Percentiles rank a stretch among this genome's conserved stretches.
These are phyloP conservation scores for Phytopythium oedochilum DNA, from an alignment of 352 stramenopile species.

Conservation along the genomic window DNA sequence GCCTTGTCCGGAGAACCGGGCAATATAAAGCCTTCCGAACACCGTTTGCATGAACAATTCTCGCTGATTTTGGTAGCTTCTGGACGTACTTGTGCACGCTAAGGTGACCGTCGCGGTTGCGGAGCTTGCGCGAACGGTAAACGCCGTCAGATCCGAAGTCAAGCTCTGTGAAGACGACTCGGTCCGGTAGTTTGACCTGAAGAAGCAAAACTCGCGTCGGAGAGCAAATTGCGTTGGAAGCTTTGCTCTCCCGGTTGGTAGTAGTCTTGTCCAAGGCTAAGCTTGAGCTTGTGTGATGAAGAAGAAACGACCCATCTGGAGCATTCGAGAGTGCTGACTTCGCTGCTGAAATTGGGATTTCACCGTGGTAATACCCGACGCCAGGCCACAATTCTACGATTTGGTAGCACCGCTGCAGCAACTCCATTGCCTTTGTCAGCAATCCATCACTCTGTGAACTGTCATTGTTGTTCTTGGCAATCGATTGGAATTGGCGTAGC, in stretches of 20 bases:
- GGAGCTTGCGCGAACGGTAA: slow-evolving; percentile 37
- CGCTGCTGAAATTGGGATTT: slow-evolving; percentile 18
- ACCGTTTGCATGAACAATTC: slow-evolving; percentile 25
- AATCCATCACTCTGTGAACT: not conserved
- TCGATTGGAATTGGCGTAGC: slow-evolving; percentile 9
- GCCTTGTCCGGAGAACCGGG: slow-evolving; percentile 12
- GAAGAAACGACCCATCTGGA: slow-evolving; percentile 37
- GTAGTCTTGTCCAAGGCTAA: not conserved
- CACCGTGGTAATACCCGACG: slow-evolving; percentile 54
- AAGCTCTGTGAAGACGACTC: slow-evolving; percentile 33
- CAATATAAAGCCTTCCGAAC: slow-evolving; percentile 22
- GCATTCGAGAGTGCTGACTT: slow-evolving; percentile 19
- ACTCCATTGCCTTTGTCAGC: slow-evolving; percentile 1
- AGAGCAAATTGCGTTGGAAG: not conserved
- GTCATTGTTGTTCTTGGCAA: not conserved
- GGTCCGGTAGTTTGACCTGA: slow-evolving; percentile 42
- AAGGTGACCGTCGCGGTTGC: slow-evolving; percentile 16
- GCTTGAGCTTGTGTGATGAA: slow-evolving; percentile 19
- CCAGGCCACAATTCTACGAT: slow-evolving; percentile 43
- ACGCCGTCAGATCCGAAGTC: slow-evolving; percentile 17
- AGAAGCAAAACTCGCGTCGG: slow-evolving; percentile 17
- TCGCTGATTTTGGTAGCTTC: slow-evolving; percentile 30
- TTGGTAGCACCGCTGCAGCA: slow-evolving; percentile 39
- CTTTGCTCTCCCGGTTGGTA: not conserved
- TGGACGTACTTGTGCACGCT: slow-evolving; percentile 44